Conservation (phyloP, 2,329 filamentous ascomycete species). For the Polychaeton citri region DNA sequence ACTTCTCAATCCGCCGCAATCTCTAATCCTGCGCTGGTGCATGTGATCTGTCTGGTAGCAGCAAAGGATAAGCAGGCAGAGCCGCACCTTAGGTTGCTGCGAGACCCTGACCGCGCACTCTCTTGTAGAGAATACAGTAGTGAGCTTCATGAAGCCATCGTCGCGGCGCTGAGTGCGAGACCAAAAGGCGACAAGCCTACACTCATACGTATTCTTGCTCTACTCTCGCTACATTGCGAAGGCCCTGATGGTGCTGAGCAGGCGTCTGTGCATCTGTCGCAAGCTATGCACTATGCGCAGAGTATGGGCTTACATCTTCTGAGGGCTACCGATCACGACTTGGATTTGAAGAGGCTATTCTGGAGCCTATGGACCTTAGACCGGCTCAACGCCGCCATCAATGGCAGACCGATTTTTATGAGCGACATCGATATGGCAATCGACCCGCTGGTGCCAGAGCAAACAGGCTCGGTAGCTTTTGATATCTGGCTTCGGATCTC, state of each 20-base stretch:
- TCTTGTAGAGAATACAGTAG: conserved; percentile 20
- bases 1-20: conserved; percentile 21
- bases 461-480: conserved; percentile 33
- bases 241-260: conserved; percentile 34
- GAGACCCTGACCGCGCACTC: conserved; percentile 32
- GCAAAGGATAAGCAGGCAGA: conserved; percentile 33
- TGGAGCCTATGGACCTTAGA: conserved; percentile 38
- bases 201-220: conserved; percentile 32
- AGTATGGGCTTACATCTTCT: conserved; percentile 35
- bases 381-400: conserved; percentile 33
- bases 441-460: conserved; percentile 26
- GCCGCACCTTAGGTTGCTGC: conserved; percentile 25
- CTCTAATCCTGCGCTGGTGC: conserved; percentile 26
- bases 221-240: conserved; percentile 35
- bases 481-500: conserved; percentile 34
- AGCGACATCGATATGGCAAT: conserved; percentile 34
- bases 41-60: conserved; percentile 35
- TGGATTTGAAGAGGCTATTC: conserved; percentile 31
- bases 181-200: conserved; percentile 32
- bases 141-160: conserved; percentile 18
- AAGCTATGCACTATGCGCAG: conserved; percentile 37
- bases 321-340: conserved; percentile 6
- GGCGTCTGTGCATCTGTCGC: conserved; percentile 32
- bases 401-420: conserved; percentile 34
- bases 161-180: conserved; percentile 24